These are phyloP conservation scores for Grosmannia serpens DNA, from an alignment of 2,329 filamentous ascomycete genomes.

Conservation along the genomic window DNA sequence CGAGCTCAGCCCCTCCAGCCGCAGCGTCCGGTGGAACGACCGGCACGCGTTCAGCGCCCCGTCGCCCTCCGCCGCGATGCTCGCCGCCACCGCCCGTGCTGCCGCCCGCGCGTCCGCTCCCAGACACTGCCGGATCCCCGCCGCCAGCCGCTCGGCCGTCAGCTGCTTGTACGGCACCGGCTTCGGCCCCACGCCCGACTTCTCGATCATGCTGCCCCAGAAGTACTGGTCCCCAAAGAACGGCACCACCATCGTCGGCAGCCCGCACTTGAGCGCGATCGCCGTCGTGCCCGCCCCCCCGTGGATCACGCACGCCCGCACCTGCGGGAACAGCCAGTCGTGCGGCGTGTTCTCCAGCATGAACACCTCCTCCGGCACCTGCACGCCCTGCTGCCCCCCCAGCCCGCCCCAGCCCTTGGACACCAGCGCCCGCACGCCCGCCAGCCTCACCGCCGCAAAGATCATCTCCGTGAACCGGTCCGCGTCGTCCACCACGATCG, in stretches of 20 bases:
- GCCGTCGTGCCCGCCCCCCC: constrained; percentile 71
- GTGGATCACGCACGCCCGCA: constrained; percentile 59
- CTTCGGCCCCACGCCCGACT: constrained; percentile 51
- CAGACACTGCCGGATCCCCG: constrained; percentile 59
- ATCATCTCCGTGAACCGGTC: constrained; percentile 59
- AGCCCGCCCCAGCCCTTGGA: constrained; percentile 68
- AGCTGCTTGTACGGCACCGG: constrained; percentile 59
- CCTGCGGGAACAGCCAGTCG: constrained; percentile 63
- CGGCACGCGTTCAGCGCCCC: constrained; percentile 58
- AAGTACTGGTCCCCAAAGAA: constrained; percentile 75
- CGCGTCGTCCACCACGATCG: constrained; percentile 63
- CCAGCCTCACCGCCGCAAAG: constrained; percentile 52
- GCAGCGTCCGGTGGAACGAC: constrained; percentile 52
- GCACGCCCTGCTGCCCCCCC: constrained; percentile 37
- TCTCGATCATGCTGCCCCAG: constrained; percentile 60
- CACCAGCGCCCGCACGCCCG: constrained; percentile 59
- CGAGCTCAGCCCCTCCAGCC: constrained; percentile 34
- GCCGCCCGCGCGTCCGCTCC: constrained; percentile 47
- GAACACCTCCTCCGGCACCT: constrained; percentile 52
- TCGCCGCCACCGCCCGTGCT: constrained; percentile 45
- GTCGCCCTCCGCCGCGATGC: constrained; percentile 52
- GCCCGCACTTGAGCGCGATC: constrained; percentile 58
- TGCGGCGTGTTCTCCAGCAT: constrained; percentile 66
- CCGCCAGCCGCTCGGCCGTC: constrained; percentile 49
- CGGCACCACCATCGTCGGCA: constrained; percentile 64